These are phyloP conservation scores for Russula vinacea DNA, from an alignment of 768 basidiomycete species.

Conservation along the genomic window DNA sequence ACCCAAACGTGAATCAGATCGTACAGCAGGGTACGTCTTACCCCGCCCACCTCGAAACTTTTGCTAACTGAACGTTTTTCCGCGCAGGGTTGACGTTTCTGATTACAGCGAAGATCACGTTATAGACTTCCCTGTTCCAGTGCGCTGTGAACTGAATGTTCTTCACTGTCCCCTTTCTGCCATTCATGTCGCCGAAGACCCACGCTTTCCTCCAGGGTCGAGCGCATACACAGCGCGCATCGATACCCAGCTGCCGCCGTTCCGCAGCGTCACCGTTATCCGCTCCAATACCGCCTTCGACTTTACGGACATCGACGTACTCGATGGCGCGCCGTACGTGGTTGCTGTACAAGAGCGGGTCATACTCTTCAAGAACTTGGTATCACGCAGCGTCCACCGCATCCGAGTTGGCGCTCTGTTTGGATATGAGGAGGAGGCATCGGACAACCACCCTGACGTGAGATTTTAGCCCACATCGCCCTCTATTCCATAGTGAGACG, in stretches of 20 bases:
- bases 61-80: neutral
- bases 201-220: constrained; percentile 26
- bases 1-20: constrained; percentile 17
- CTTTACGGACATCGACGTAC: constrained; percentile 21
- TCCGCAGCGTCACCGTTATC: constrained; percentile 17
- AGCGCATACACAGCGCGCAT: constrained; percentile 20
- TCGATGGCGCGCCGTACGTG: constrained; percentile 20
- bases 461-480: constrained; percentile 14
- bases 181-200: constrained; percentile 25
- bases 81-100: constrained; percentile 25
- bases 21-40: constrained; percentile 18
- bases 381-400: constrained; percentile 11
- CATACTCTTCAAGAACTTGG: constrained; percentile 26
- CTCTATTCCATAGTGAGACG: constrained; percentile 15
- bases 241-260: constrained; percentile 13
- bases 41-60: neutral
- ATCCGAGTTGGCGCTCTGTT: constrained; percentile 23
- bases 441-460: constrained; percentile 22
- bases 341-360: constrained; percentile 17
- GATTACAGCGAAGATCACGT: constrained; percentile 23
- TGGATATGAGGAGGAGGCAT: constrained; percentile 25
- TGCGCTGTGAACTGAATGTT: constrained; percentile 27
- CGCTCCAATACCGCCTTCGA: constrained; percentile 26
- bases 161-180: constrained; percentile 26
- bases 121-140: constrained; percentile 27